These are phyloP conservation scores for Lepidium didymum DNA, from an alignment of 345 rosid genomes.

Conservation along the genomic window DNA sequence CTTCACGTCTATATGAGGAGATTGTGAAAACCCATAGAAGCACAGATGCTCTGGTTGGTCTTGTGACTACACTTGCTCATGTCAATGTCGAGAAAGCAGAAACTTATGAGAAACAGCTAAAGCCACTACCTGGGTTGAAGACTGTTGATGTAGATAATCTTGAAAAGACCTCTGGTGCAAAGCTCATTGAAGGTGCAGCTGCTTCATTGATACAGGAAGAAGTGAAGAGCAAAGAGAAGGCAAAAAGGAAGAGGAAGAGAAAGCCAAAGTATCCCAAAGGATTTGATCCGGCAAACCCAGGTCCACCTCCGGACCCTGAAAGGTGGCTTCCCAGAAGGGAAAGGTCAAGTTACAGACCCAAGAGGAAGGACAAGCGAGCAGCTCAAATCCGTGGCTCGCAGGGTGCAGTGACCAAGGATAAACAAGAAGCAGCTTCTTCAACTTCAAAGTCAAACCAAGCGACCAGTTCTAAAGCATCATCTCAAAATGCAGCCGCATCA, in stretches of 20 bases:
- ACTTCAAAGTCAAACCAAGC: constrained; percentile 38
- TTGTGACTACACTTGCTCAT: constrained; percentile 80
- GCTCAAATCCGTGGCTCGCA: constrained; percentile 96
- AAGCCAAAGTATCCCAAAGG: constrained; percentile 98
- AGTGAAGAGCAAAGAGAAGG: constrained; percentile 63
- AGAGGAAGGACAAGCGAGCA: constrained; percentile 92
- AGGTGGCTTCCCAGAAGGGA: constrained; percentile 98
- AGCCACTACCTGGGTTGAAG: constrained; percentile 66
- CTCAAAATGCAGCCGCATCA: constrained; percentile 30
- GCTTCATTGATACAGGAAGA: constrained; percentile 43
- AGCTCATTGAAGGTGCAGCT: constrained; percentile 51
- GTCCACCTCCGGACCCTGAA: constrained; percentile 97
- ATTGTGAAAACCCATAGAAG: constrained; percentile 65
- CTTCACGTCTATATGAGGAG: constrained; percentile 73
- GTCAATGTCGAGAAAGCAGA: constrained; percentile 86
- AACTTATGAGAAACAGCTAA: constrained; percentile 69
- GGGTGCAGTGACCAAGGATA: constrained; percentile 75
- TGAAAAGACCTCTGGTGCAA: constrained; percentile 87
- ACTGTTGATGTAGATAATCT: constrained; percentile 64
- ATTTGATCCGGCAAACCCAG: constrained; percentile 92
- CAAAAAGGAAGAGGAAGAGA: constrained; percentile 94
- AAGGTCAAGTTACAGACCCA: constrained; percentile 86
- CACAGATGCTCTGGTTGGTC: constrained; percentile 72
- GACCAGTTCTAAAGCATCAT: neutral
- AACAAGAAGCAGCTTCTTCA: constrained; percentile 47